Conservation (phyloP, 2,329 filamentous ascomycete genomes). For the Rasamsonia emersonii region DNA sequence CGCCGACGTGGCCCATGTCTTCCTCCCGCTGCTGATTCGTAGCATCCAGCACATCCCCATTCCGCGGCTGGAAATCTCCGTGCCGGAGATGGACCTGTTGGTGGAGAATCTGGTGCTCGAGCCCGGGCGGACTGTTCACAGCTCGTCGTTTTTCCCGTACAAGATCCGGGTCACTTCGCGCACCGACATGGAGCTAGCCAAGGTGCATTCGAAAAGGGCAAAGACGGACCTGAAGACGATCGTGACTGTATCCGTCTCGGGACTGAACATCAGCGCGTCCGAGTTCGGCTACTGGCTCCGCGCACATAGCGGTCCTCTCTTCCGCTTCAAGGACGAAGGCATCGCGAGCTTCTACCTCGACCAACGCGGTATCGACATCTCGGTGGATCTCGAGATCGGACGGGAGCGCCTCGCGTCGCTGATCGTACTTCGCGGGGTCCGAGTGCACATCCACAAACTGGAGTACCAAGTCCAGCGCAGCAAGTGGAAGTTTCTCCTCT, state of each 20-base stretch:
- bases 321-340: constrained; percentile 71
- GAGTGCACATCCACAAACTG: constrained; percentile 78
- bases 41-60: constrained; percentile 82
- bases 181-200: constrained; percentile 79
- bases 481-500: constrained; percentile 68
- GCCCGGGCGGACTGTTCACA: constrained; percentile 73
- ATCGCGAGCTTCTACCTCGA: constrained; percentile 81
- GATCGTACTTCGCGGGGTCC: constrained; percentile 64
- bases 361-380: constrained; percentile 76
- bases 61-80: constrained; percentile 77
- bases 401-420: constrained; percentile 72
- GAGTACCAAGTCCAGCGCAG: constrained; percentile 63
- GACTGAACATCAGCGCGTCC: constrained; percentile 72
- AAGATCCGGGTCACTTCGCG: constrained; percentile 70
- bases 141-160: constrained; percentile 83
- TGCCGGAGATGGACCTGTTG: constrained; percentile 73
- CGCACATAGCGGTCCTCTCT: constrained; percentile 59
- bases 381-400: constrained; percentile 74
- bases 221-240: constrained; percentile 60
- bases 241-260: constrained; percentile 70
- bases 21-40: constrained; percentile 68
- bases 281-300: constrained; percentile 88
- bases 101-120: constrained; percentile 87
- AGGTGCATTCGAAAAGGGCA: constrained; percentile 60
- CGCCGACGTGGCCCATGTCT: constrained; percentile 67